These are phyloP conservation scores for Cochlearia excelsa DNA, from an alignment of 345 rosid genomes.

Conservation along the genomic window DNA sequence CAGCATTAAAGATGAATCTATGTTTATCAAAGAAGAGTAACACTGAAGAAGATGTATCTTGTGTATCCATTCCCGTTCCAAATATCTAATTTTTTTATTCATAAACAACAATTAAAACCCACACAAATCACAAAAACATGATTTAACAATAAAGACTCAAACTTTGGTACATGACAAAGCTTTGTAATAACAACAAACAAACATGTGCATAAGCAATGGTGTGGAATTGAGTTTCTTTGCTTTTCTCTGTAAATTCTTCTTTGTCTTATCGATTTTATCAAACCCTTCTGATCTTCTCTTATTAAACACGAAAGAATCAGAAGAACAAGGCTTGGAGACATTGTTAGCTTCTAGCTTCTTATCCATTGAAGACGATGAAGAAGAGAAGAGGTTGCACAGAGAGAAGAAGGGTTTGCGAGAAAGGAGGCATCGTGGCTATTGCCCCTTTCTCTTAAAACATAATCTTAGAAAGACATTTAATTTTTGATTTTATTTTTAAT, in stretches of 20 bases:
- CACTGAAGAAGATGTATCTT: slow-evolving; percentile 94
- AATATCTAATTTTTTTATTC: slow-evolving; percentile 47
- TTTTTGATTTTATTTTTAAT: too few relatives aligned
- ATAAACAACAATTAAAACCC: too few relatives aligned
- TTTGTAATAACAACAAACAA: not conserved
- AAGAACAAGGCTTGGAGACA: not conserved
- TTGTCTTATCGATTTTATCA: slow-evolving; percentile 54
- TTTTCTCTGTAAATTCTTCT: slow-evolving; percentile 69
- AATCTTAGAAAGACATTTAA: too few relatives aligned
- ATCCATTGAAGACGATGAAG: slow-evolving; percentile 38
- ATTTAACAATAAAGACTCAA: not conserved
- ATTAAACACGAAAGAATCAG: slow-evolving; percentile 59
- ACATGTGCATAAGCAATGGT: slow-evolving; percentile 92
- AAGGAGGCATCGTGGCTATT: too few relatives aligned
- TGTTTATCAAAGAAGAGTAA: slow-evolving; percentile 94
- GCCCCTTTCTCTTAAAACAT: too few relatives aligned
- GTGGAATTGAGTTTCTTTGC: slow-evolving; percentile 65
- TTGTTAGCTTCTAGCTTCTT: slow-evolving; percentile 26
- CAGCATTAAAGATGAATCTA: slow-evolving; percentile 95
- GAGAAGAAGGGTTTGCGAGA: too few relatives aligned
- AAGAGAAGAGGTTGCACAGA: too few relatives aligned
- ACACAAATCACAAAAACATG: not conserved
- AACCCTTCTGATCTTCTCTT: slow-evolving; percentile 78
- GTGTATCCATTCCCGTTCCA: slow-evolving; percentile 99
- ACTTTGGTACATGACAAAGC: too few relatives aligned